These are phyloP conservation scores for Suillus variegatus DNA, from an alignment of 768 basidiomycete species.

Conservation along the genomic window DNA sequence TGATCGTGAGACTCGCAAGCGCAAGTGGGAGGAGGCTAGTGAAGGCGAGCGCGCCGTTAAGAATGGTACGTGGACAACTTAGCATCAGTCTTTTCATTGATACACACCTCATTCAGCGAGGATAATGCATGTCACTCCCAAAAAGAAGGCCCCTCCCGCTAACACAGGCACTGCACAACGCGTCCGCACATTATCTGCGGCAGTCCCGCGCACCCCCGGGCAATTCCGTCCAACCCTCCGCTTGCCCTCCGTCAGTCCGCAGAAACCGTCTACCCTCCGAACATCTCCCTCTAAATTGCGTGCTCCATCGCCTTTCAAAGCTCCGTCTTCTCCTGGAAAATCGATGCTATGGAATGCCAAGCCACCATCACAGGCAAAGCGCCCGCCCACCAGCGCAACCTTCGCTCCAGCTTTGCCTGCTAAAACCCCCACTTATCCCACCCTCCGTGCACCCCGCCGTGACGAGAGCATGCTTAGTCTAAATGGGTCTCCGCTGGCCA, in stretches of 20 bases:
- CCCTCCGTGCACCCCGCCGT: constrained; percentile 65
- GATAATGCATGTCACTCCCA: constrained; percentile 49
- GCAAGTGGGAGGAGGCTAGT: constrained; percentile 64
- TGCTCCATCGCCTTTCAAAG: constrained; percentile 58
- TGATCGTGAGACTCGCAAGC: constrained; percentile 67
- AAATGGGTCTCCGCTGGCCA: constrained; percentile 82
- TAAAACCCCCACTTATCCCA: constrained; percentile 41
- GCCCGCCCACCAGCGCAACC: constrained; percentile 59
- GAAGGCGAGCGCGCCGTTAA: constrained; percentile 54
- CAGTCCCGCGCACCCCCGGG: background rate
- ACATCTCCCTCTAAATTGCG: constrained; percentile 30
- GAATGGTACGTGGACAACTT: constrained; percentile 48
- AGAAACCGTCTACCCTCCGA: constrained; percentile 31
- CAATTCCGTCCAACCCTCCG: constrained; percentile 26
- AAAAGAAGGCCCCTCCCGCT: constrained; percentile 50
- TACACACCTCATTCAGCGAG: constrained; percentile 39
- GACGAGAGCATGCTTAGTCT: constrained; percentile 80
- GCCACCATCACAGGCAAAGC: constrained; percentile 21
- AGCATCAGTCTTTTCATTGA: background rate
- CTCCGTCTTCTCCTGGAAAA: constrained; percentile 30
- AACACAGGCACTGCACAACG: constrained; percentile 56
- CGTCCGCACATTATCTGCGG: constrained; percentile 38
- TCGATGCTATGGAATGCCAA: constrained; percentile 13
- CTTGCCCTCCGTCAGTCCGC: constrained; percentile 37
- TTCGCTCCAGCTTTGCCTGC: constrained; percentile 68